Evolutionary conservation across 805 yeast genomes (phyloP).

Genomic region (Metschnikowia shivogae): DNA sequence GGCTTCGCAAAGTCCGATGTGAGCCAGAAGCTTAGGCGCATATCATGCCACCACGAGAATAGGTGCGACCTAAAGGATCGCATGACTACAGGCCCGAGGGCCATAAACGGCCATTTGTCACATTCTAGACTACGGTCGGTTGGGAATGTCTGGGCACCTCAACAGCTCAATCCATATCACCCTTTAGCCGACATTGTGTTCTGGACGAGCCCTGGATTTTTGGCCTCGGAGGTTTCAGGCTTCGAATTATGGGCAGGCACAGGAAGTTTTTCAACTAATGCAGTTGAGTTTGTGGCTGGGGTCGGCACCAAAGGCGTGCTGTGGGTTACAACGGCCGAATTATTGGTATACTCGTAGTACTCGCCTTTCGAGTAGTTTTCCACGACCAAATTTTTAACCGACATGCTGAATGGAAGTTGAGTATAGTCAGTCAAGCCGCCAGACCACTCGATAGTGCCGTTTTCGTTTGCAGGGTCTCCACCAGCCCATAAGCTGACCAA

Average conservation of each 20-base stretch:
- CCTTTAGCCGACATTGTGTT: background rate
- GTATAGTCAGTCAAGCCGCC: conserved; percentile 35
- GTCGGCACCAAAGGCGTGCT: background rate
- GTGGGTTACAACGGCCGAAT: background rate
- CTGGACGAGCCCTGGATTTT: background rate
- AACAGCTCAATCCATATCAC: background rate
- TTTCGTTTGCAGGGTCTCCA: conserved; percentile 30
- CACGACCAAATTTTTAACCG: conserved; percentile 19
- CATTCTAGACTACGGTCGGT: no score
- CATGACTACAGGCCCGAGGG: no score
- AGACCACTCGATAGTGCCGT: conserved; percentile 40
- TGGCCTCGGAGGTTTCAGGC: background rate
- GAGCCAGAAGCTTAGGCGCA: conserved; percentile 3
- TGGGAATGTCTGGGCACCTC: no score
- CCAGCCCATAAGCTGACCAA: conserved; percentile 41
- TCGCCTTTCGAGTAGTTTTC: conserved; percentile 29
- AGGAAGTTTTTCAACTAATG: background rate
- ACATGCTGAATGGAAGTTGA: conserved; percentile 32
- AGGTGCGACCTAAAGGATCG: no score
- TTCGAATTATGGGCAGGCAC: background rate
- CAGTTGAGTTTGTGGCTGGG: background rate
- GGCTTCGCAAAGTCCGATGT: conserved; percentile 18
- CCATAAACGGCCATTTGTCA: no score
- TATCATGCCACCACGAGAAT: conserved; percentile 1
- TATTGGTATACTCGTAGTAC: conserved; percentile 27